Conservation (phyloP, 2,329 filamentous ascomycete genomes). For the Scedosporium minutisporum region DNA sequence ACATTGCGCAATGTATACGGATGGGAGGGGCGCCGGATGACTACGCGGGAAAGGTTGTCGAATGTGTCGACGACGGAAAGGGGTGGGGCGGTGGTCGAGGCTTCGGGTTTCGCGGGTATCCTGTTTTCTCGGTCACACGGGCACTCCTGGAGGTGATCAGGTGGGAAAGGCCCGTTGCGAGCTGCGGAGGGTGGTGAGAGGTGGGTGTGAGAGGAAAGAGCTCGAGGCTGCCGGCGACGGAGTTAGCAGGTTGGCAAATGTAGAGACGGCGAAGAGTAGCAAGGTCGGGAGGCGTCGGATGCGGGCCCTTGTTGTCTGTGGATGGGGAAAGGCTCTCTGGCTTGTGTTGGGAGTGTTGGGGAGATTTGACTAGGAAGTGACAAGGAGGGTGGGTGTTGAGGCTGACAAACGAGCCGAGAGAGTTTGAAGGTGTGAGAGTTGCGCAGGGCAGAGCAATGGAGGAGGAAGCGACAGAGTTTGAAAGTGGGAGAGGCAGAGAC, state of each 20-base stretch:
- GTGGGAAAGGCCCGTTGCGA: slow-evolving; percentile 4
- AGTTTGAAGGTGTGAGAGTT: too few species aligned
- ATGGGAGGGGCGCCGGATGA: not conserved
- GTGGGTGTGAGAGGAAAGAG: not conserved
- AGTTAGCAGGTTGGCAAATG: not conserved
- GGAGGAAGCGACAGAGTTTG: too few species aligned
- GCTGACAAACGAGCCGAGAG: too few species aligned
- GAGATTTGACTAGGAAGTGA: too few species aligned
- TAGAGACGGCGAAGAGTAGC: not conserved
- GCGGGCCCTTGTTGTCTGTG: not conserved
- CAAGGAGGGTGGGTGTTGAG: too few species aligned
- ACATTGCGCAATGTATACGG: slow-evolving; percentile 23
- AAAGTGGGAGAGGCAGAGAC: too few species aligned
- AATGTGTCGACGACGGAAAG: not conserved
- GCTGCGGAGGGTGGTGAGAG: not conserved
- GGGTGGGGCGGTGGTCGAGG: not conserved
- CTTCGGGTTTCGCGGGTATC: not conserved
- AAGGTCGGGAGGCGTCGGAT: not conserved
- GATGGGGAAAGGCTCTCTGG: not conserved
- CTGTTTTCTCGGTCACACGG: slow-evolving; percentile 1
- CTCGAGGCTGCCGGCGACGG: not conserved
- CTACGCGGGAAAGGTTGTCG: not conserved
- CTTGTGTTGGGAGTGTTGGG: not conserved
- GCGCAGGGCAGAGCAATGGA: too few species aligned
- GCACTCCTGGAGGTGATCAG: not conserved